These are phyloP conservation scores for Cystobasidium onofrii DNA, from an alignment of 768 basidiomycete genomes.

Conservation along the genomic window DNA sequence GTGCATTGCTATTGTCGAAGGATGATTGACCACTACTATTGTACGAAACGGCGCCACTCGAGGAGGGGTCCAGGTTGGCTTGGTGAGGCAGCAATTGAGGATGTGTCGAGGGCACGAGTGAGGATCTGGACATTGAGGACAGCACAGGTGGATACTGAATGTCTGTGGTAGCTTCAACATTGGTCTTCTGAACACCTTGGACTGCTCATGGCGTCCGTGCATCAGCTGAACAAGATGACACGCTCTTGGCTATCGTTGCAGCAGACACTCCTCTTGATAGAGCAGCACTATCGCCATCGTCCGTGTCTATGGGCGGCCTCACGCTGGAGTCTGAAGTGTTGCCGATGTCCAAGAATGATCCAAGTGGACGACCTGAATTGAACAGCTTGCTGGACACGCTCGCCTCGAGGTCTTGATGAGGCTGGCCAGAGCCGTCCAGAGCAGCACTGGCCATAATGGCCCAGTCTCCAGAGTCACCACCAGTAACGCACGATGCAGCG, in stretches of 20 bases:
- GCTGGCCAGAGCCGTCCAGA: neutral
- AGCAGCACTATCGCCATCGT: neutral
- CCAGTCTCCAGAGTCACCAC: too few species aligned
- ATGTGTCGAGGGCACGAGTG: neutral
- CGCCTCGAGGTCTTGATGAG: neutral
- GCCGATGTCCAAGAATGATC: neutral
- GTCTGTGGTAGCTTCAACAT: neutral
- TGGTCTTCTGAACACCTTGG: neutral
- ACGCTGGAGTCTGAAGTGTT: neutral
- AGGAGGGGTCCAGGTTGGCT: neutral
- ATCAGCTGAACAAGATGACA: neutral
- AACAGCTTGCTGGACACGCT: neutral
- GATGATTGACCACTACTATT: neutral
- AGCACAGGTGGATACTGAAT: neutral
- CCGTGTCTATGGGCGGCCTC: neutral
- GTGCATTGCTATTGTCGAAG: neutral
- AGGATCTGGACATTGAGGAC: neutral
- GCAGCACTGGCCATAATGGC: neutral
- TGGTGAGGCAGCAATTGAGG: neutral
- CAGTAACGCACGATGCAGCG: too few species aligned
- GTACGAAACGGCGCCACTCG: neutral
- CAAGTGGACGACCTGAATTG: neutral
- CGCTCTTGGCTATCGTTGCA: neutral
- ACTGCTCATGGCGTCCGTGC: neutral
- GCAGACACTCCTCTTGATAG: neutral